phyloP scores from a whole-genome alignment of 2,329 filamentous ascomycete species.

The Colletotrichum sp. region DNA sequence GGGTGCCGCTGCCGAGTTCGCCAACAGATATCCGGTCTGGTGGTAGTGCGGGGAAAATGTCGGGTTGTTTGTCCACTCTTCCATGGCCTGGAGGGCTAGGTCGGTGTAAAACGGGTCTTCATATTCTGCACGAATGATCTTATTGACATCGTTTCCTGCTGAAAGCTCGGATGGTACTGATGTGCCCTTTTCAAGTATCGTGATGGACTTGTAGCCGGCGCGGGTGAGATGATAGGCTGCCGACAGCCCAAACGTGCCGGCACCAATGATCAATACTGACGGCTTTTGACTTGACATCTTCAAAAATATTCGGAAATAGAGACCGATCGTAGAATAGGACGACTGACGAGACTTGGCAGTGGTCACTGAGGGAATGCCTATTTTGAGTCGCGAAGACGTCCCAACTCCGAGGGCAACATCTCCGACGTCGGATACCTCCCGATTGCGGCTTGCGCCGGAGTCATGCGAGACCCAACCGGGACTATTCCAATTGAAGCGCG shows the following conservation, averaged over 20 bases:
- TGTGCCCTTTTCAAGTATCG: slow-evolving; percentile 41
- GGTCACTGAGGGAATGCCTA: neutral
- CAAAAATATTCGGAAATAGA: neutral
- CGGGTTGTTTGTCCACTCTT: slow-evolving; percentile 40
- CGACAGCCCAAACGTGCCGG: slow-evolving; percentile 48
- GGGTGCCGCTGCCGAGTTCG: slow-evolving; percentile 47
- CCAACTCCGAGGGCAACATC: neutral
- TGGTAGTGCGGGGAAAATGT: slow-evolving; percentile 33
- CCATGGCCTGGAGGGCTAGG: slow-evolving; percentile 31
- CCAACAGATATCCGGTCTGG: slow-evolving; percentile 45
- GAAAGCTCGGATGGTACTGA: slow-evolving; percentile 43
- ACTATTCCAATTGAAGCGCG: neutral
- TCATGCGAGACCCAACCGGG: neutral
- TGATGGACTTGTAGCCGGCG: slow-evolving; percentile 43
- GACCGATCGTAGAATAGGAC: neutral
- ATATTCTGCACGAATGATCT: slow-evolving; percentile 40
- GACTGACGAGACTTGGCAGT: neutral
- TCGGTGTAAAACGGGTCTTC: slow-evolving; percentile 31
- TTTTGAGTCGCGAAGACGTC: neutral
- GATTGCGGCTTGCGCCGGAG: neutral
- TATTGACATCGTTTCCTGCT: slow-evolving; percentile 36
- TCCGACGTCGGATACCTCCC: neutral
- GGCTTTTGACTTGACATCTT: neutral
- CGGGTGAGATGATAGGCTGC: slow-evolving; percentile 44
- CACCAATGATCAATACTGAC: slow-evolving; percentile 32